Evolutionary conservation across 257 asterid genomes (phyloP).

Genomic region (Phtheirospermum japonicum): DNA sequence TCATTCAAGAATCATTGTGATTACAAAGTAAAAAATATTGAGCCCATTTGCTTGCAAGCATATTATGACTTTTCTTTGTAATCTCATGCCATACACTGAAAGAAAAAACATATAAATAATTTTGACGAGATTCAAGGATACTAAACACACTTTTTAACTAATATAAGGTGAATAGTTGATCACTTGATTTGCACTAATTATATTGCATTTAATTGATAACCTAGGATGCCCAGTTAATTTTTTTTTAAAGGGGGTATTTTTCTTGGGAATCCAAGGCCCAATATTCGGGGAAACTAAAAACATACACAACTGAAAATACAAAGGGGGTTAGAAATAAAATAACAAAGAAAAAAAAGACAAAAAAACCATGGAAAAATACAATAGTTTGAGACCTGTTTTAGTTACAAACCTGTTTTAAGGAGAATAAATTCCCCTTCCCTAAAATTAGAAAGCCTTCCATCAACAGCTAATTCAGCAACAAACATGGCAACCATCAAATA

Average conservation of each 20-base stretch:
- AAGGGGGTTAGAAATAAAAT: neutral
- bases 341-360: neutral
- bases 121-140: neutral
- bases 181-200: neutral
- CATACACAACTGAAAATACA: neutral
- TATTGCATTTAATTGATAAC: neutral
- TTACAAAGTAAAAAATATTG: neutral
- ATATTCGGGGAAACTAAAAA: neutral
- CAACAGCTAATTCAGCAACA: conserved; percentile 52
- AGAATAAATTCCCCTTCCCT: conserved; percentile 44
- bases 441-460: conserved; percentile 51
- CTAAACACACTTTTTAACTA: neutral
- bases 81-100: too few species aligned
- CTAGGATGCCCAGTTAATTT: too few species aligned
- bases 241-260: too few species aligned
- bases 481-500: conserved; percentile 40
- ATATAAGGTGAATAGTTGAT: neutral
- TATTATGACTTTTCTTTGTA: neutral
- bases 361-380: conserved; percentile 43
- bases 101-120: neutral
- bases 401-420: conserved; percentile 80
- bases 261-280: conserved; percentile 28
- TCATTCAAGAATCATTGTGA: neutral
- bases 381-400: conserved; percentile 54
- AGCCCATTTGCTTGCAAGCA: neutral